These are phyloP conservation scores for Hebeloma cylindrosporum DNA, from an alignment of 768 basidiomycete species.

Conservation along the genomic window DNA sequence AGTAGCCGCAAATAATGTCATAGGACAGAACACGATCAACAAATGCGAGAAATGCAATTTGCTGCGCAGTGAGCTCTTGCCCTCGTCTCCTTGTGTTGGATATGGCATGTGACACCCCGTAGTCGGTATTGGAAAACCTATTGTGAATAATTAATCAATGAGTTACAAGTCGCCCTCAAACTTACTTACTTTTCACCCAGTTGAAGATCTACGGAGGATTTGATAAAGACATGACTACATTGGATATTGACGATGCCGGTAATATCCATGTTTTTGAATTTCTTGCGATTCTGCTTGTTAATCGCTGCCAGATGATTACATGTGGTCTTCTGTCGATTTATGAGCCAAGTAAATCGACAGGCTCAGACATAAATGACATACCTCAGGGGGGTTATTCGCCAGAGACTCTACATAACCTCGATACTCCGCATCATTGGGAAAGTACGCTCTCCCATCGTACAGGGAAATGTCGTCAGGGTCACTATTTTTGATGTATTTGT, in stretches of 20 bases:
- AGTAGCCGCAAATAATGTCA: conserved; percentile 28
- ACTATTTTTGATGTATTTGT: conserved; percentile 23
- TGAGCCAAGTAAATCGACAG: neutral
- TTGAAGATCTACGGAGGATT: conserved; percentile 29
- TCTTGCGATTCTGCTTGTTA: conserved; percentile 25
- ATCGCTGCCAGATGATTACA: conserved; percentile 26
- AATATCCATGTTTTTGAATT: conserved; percentile 28
- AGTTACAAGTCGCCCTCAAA: neutral
- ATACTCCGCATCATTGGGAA: conserved; percentile 16
- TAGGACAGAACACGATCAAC: conserved; percentile 19
- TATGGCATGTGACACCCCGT: conserved; percentile 18
- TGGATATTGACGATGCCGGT: conserved; percentile 26
- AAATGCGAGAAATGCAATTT: neutral
- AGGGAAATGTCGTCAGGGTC: conserved; percentile 22
- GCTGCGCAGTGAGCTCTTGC: neutral
- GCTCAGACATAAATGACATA: conserved; percentile 3
- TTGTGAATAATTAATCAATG: neutral
- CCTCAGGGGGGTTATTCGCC: neutral
- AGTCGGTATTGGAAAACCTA: conserved; percentile 25
- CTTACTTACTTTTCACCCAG: conserved; percentile 25
- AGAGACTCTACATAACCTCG: conserved; percentile 10
- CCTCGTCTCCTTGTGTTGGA: neutral
- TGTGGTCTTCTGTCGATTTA: conserved; percentile 13
- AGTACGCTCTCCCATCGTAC: conserved; percentile 18
- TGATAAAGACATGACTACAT: conserved; percentile 26